phyloP scores from a whole-genome alignment of 768 basidiomycete genomes.

The Lactifluus pinguis region DNA sequence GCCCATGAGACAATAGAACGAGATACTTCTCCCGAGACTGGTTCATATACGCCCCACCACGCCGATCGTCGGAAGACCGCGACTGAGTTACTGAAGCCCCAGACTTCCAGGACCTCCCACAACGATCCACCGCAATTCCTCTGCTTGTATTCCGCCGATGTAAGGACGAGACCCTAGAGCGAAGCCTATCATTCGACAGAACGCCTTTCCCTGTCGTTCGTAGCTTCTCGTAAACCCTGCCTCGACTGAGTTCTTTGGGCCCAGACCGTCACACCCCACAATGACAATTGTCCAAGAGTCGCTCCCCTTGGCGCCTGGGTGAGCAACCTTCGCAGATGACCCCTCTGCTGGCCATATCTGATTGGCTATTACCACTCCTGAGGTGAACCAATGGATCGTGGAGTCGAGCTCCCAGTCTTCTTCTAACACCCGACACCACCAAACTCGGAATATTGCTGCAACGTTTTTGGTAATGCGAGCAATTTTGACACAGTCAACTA shows the following conservation, averaged over 20 bases:
- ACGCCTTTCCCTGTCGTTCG: neutral
- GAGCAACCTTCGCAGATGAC: neutral
- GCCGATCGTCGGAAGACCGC: neutral
- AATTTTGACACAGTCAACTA: conserved; percentile 13
- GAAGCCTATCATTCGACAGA: neutral
- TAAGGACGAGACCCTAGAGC: neutral
- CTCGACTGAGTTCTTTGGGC: neutral
- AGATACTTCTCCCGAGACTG: neutral
- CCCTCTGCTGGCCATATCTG: neutral
- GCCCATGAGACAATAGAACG: neutral
- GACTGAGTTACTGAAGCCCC: neutral
- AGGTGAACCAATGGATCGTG: conserved; percentile 16
- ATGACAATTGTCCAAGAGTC: neutral
- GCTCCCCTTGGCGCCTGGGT: neutral
- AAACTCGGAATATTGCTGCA: conserved; percentile 27
- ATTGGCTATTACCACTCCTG: neutral
- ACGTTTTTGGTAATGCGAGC: conserved; percentile 31
- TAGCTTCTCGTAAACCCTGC: neutral
- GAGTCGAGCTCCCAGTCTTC: conserved; percentile 14
- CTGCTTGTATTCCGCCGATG: neutral
- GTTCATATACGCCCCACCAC: neutral
- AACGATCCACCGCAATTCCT: neutral
- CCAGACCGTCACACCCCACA: neutral
- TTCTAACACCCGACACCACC: conserved; percentile 33
- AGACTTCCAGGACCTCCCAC: neutral